Percentiles rank a stretch among this genome's conserved stretches.
Conservation (phyloP, 441 rosid genomes). For the Hura crepitans region DNA sequence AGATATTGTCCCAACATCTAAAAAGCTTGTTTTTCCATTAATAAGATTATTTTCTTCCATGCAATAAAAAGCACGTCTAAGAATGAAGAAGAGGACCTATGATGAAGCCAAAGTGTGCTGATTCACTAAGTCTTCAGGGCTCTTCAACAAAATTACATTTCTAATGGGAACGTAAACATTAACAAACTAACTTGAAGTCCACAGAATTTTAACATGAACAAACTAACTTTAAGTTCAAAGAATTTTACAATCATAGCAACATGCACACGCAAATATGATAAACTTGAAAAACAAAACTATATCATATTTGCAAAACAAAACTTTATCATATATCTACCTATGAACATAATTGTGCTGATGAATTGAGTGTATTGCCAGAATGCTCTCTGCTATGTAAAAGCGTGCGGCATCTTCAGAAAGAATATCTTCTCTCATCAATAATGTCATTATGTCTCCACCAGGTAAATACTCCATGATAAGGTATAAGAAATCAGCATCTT, state of each 20-base stretch:
- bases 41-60: background rate
- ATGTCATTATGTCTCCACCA: constrained; percentile 96
- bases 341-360: constrained; percentile 88
- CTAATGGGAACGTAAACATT: background rate
- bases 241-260: background rate
- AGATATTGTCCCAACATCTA: constrained; percentile 8
- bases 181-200: constrained; percentile 4
- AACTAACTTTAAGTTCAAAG: background rate
- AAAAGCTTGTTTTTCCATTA: constrained; percentile 1
- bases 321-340: constrained; percentile 40
- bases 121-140: constrained; percentile 4
- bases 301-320: too few species aligned
- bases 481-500: constrained; percentile 87
- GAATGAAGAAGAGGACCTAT: background rate
- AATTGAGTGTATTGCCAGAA: constrained; percentile 88
- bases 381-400: constrained; percentile 91
- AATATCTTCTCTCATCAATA: constrained; percentile 88
- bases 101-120: constrained; percentile 4
- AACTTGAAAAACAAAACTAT: background rate
- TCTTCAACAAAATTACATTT: background rate
- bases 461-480: constrained; percentile 95
- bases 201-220: background rate
- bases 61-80: background rate
- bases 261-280: background rate
- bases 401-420: constrained; percentile 86